These are phyloP conservation scores for Phoenix dactylifera DNA, from an alignment of 176 grass and related monocot genomes.

Conservation along the genomic window DNA sequence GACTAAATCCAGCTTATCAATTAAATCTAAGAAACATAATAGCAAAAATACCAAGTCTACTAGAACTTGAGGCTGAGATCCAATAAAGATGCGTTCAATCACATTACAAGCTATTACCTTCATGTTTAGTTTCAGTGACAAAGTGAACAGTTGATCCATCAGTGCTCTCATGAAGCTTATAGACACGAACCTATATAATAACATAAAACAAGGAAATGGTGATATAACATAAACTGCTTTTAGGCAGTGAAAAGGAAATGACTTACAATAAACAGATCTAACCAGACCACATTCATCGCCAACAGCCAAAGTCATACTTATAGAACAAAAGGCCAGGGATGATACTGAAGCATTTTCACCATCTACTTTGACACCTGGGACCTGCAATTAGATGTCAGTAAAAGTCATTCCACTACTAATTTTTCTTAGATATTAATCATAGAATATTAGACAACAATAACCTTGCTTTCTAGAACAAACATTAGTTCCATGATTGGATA, in stretches of 20 bases:
- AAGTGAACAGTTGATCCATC: slow-evolving; percentile 67
- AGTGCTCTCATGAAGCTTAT: slow-evolving; percentile 61
- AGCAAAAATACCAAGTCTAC: too few species aligned
- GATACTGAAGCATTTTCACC: slow-evolving; percentile 55
- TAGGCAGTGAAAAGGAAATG: neutral
- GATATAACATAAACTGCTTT: neutral
- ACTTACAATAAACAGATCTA: slow-evolving; percentile 26
- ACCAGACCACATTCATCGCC: slow-evolving; percentile 87
- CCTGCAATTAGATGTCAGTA: slow-evolving; percentile 28
- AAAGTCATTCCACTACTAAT: too few species aligned
- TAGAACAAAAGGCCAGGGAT: slow-evolving; percentile 58
- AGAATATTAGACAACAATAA: slow-evolving; percentile 8
- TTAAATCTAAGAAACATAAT: too few species aligned
- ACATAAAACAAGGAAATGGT: slow-evolving; percentile 17
- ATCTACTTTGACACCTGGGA: slow-evolving; percentile 52
- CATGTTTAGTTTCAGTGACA: slow-evolving; percentile 57
- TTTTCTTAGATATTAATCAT: too few species aligned
- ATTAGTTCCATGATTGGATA: slow-evolving; percentile 64
- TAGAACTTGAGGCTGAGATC: too few species aligned
- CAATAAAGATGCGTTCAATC: too few species aligned
- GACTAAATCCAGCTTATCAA: too few species aligned
- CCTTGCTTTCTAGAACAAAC: slow-evolving; percentile 84
- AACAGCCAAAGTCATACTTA: slow-evolving; percentile 69
- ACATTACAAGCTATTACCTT: slow-evolving; percentile 49
- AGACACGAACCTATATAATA: slow-evolving; percentile 60